Percentiles rank a stretch among this genome's conserved stretches.
Conservation (phyloP, 495 filamentous ascomycete genomes). For the Penicillium nucicola region DNA sequence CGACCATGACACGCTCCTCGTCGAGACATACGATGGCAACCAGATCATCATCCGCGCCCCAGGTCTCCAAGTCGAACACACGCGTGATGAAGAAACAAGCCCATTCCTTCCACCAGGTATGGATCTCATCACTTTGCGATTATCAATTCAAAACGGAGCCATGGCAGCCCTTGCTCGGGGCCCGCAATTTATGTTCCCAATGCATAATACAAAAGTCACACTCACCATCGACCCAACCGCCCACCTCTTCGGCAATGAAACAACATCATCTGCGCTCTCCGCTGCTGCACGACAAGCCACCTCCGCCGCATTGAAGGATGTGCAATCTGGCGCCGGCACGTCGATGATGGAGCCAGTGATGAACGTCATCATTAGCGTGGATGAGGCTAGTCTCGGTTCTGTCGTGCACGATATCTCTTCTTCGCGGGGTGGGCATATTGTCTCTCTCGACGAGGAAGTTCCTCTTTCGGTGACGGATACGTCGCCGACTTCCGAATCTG, state of each 20-base stretch:
- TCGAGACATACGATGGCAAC: conserved; percentile 48
- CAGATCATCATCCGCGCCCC: conserved; percentile 54
- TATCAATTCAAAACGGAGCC: conserved; percentile 71
- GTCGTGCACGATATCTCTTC: conserved; percentile 91
- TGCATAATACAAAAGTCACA: conserved; percentile 66
- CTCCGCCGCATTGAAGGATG: conserved; percentile 57
- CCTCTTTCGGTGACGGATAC: conserved; percentile 28
- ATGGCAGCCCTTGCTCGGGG: conserved; percentile 85
- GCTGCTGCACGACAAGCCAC: conserved; percentile 74
- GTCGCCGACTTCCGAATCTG: conserved; percentile 7
- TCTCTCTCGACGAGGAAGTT: conserved; percentile 70
- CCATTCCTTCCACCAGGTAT: conserved; percentile 56
- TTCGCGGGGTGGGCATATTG: conserved; percentile 76
- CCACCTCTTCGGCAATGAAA: conserved; percentile 65
- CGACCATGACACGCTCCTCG: conserved; percentile 27
- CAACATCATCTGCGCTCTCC: conserved; percentile 71
- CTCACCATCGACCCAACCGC: conserved; percentile 62
- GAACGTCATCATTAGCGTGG: conserved; percentile 76
- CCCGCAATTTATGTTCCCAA: conserved; percentile 69
- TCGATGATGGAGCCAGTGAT: conserved; percentile 90
- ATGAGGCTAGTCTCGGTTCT: conserved; percentile 73
- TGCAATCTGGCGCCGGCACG: conserved; percentile 37
- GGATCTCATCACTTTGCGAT: conserved; percentile 52
- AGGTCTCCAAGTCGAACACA: conserved; percentile 38
- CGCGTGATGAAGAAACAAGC: conserved; percentile 36